phyloP scores from a whole-genome alignment of 176 grass and related monocot genomes.

The Aegilops tauschii region DNA sequence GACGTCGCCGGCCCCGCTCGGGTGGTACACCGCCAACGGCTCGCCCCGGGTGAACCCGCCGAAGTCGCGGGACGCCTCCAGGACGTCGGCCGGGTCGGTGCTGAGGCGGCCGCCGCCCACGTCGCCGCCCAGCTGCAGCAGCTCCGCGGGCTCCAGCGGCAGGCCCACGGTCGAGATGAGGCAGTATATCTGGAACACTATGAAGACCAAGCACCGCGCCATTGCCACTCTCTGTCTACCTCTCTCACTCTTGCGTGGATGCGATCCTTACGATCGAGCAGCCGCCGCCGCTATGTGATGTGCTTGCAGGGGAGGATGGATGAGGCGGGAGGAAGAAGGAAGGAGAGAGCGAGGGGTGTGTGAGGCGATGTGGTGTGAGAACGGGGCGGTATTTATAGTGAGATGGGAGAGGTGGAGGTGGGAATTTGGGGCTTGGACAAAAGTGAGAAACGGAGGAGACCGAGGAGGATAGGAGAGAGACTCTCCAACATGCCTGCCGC shows the following conservation, averaged over 20 bases:
- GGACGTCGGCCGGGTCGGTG: slow-evolving; percentile 52
- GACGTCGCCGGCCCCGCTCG: slow-evolving; percentile 53
- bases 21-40: slow-evolving; percentile 62
- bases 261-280: neutral
- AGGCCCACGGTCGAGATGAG: slow-evolving; percentile 71
- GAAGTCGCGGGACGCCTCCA: slow-evolving; percentile 55
- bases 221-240: slow-evolving; percentile 13
- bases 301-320: neutral
- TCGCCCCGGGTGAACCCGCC: slow-evolving; percentile 40
- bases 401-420: neutral
- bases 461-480: slow-evolving; percentile 46
- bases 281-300: neutral
- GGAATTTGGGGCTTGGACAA: neutral
- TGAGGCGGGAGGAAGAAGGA: neutral
- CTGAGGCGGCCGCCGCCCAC: slow-evolving; percentile 36
- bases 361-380: neutral
- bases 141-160: slow-evolving; percentile 42
- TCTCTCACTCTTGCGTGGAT: neutral
- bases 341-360: neutral
- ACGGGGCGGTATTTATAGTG: slow-evolving; percentile 47
- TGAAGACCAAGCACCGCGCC: slow-evolving; percentile 34
- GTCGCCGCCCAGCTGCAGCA: slow-evolving; percentile 32
- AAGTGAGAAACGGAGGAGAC: slow-evolving; percentile 18
- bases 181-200: slow-evolving; percentile 54
- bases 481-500: neutral